Base-by-base conservation (phyloP, 1,139 yeast genomes). In the Candida glucosophila region DNA sequence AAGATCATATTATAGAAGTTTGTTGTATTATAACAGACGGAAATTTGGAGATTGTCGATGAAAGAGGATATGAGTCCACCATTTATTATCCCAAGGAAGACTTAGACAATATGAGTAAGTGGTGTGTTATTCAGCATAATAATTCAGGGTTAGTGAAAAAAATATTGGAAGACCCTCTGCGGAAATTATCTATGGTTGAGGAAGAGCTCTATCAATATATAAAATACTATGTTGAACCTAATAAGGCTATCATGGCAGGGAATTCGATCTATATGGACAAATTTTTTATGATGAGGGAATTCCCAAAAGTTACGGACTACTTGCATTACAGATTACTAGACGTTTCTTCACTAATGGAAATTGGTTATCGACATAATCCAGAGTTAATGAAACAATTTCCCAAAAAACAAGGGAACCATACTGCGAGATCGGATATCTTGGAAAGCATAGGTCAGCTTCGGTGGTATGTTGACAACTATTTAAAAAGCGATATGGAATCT, bases 181-280 rank as follows among this genome's bases (percentile, higher is more conserved):
- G 72, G 40, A 68, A 82, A 0, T 49, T 73, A 24, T 58, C 52
- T 12, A 59, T 67, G 22, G 96, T 83, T 1, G 79, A 85, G 37
- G 30, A 38, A 0, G 88, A 78, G 35, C 53, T 92, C 27, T 49
- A 77, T 27, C 59, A 47, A 4, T 90, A 83, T 46, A 57, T 92
- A 24, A 51, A 64, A 36, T 58, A 58, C 34, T 70, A 66, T 40
- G 62, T 82, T 8, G 63, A 58, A n/a, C 54, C 59, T 11, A 60
- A 70, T 5, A 45, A 50, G 4, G 95, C 82, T 1, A 53, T 90
- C 0, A 55, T 92, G 33, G 95, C 95, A 0, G 99, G 99, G 1
- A 90, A 88, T 43, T 71, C 94, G 0, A 75, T 92, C 14, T 96
- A 92, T 49, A 80, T 85, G 77, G 99, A 92, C 50, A 71, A 86